Evolutionary conservation across 2,329 filamentous ascomycete genomes (phyloP).

Genomic region (Aspergillus latus): DNA sequence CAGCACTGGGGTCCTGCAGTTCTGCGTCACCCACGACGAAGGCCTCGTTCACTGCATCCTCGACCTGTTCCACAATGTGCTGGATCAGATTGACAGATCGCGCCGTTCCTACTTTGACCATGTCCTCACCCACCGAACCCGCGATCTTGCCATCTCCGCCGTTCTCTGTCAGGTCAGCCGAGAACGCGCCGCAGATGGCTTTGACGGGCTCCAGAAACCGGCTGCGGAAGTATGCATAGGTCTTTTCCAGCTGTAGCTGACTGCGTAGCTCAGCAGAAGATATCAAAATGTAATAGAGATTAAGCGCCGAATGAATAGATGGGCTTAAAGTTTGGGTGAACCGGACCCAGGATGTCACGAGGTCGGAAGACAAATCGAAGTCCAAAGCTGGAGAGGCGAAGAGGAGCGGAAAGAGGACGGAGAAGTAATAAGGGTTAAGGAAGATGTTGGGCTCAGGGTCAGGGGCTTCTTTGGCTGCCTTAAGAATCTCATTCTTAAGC

Average conservation of each 20-base stretch:
- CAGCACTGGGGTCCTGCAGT: slow-evolving; percentile 28
- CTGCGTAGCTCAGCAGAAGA: slow-evolving; percentile 50
- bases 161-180: slow-evolving; percentile 32
- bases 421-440: slow-evolving; percentile 38
- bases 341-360: slow-evolving; percentile 48
- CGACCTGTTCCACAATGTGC: slow-evolving; percentile 37
- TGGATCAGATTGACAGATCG: slow-evolving; percentile 37
- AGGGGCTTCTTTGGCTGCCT: slow-evolving; percentile 35
- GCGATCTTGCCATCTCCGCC: slow-evolving; percentile 40
- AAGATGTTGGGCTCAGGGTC: slow-evolving; percentile 32
- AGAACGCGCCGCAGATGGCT: slow-evolving; percentile 32
- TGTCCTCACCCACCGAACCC: slow-evolving; percentile 35
- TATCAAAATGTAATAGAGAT: slow-evolving; percentile 59
- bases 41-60: slow-evolving; percentile 31
- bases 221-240: slow-evolving; percentile 33
- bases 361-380: slow-evolving; percentile 36
- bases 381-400: slow-evolving; percentile 51
- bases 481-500: slow-evolving; percentile 60
- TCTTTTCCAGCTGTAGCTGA: slow-evolving; percentile 46
- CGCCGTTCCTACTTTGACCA: slow-evolving; percentile 35
- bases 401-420: slow-evolving; percentile 50
- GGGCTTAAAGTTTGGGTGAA: slow-evolving; percentile 48
- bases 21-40: slow-evolving; percentile 31
- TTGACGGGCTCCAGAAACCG: slow-evolving; percentile 37
- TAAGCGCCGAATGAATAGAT: slow-evolving; percentile 57